These are phyloP conservation scores for Gyromitra esculenta DNA, from an alignment of 2,329 filamentous ascomycete species.

Conservation along the genomic window DNA sequence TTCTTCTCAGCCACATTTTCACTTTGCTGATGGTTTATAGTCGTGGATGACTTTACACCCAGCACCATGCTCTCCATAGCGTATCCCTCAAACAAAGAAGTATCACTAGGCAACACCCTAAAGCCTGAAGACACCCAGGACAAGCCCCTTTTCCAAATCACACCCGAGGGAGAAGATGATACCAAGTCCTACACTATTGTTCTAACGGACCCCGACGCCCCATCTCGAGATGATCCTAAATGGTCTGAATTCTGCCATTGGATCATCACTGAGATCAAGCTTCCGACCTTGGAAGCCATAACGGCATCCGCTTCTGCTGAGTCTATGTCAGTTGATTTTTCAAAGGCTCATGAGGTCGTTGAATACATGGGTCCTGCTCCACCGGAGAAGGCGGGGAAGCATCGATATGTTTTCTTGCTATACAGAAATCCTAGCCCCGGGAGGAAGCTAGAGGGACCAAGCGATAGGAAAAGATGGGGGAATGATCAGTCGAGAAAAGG, in stretches of 20 bases:
- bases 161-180: slow-evolving; percentile 50
- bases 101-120: slow-evolving; percentile 67
- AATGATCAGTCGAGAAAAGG: slow-evolving; percentile 60
- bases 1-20: slow-evolving; percentile 18
- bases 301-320: slow-evolving; percentile 50
- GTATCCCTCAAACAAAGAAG: slow-evolving; percentile 63
- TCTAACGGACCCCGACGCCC: slow-evolving; percentile 63
- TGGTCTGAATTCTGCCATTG: slow-evolving; percentile 65
- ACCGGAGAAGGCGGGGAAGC: slow-evolving; percentile 62
- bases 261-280: slow-evolving; percentile 61
- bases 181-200: slow-evolving; percentile 55
- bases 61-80: slow-evolving; percentile 65
- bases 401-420: slow-evolving; percentile 63
- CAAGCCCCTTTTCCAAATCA: slow-evolving; percentile 59
- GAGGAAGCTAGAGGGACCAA: slow-evolving; percentile 60
- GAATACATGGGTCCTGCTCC: slow-evolving; percentile 63
- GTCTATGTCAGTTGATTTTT: slow-evolving; percentile 51
- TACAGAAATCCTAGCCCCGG: slow-evolving; percentile 61
- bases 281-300: slow-evolving; percentile 51
- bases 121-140: slow-evolving; percentile 60
- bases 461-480: slow-evolving; percentile 62
- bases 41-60: slow-evolving; percentile 70
- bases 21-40: slow-evolving; percentile 60
- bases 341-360: slow-evolving; percentile 60
- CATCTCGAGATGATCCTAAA: slow-evolving; percentile 62